Evolutionary conservation across 768 basidiomycete species (phyloP).

Genomic region (Russula abietina): DNA sequence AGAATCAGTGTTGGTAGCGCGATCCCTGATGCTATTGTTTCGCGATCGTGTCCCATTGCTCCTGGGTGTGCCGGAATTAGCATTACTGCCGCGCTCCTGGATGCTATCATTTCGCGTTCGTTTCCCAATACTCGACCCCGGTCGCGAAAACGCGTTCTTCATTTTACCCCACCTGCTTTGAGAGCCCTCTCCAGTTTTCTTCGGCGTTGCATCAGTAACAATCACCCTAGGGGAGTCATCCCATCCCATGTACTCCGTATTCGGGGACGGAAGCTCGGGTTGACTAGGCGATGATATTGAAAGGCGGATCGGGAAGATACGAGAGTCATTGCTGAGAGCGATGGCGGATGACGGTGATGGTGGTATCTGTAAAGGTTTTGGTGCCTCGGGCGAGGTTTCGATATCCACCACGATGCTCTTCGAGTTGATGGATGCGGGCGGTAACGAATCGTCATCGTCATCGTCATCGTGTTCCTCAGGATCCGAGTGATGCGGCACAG

Average conservation of each 20-base stretch:
- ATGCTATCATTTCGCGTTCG: slow-evolving; percentile 78
- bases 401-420: slow-evolving; percentile 60
- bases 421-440: slow-evolving; percentile 51
- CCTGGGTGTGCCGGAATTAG: slow-evolving; percentile 35
- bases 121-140: slow-evolving; percentile 60
- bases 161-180: slow-evolving; percentile 68
- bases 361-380: slow-evolving; percentile 38
- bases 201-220: slow-evolving; percentile 36
- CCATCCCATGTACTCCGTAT: slow-evolving; percentile 29
- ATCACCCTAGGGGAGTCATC: slow-evolving; percentile 29
- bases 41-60: slow-evolving; percentile 69
- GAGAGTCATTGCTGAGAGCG: slow-evolving; percentile 44
- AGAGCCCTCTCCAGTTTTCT: slow-evolving; percentile 51
- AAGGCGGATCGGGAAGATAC: slow-evolving; percentile 54
- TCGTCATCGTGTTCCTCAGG: slow-evolving; percentile 44
- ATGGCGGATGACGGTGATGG: slow-evolving; percentile 47
- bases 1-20: slow-evolving; percentile 59
- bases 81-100: slow-evolving; percentile 57
- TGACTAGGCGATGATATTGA: slow-evolving; percentile 59
- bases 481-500: slow-evolving; percentile 22
- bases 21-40: slow-evolving; percentile 65
- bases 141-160: slow-evolving; percentile 59
- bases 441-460: slow-evolving; percentile 44
- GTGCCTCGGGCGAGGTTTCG: slow-evolving; percentile 51
- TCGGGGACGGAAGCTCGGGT: slow-evolving; percentile 53